Percentiles rank a stretch among this genome's conserved stretches.
These are phyloP conservation scores for Usnea hakonensis DNA, from an alignment of 495 filamentous ascomycete species.

Conservation along the genomic window DNA sequence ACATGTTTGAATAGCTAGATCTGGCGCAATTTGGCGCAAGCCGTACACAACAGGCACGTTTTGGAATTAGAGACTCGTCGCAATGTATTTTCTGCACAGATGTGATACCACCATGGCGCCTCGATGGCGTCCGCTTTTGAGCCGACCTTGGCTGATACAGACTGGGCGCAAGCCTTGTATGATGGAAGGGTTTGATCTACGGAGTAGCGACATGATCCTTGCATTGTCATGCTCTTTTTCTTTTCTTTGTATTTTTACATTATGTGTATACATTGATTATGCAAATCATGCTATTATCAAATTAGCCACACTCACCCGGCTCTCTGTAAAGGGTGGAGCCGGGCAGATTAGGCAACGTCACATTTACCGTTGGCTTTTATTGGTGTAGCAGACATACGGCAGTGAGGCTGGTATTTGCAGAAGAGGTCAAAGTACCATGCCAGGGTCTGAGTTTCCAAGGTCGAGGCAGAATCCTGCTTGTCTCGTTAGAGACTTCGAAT, in stretches of 20 bases:
- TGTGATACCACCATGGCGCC: no score
- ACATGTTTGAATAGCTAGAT: neutral
- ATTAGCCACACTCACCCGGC: neutral
- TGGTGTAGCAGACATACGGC: no score
- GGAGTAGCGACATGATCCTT: neutral
- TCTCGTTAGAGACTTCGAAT: no score
- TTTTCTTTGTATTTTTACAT: neutral
- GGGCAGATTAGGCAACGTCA: no score
- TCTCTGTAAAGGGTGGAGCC: no score
- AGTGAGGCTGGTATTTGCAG: no score
- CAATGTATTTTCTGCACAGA: neutral
- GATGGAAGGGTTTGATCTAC: neutral
- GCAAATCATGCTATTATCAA: neutral
- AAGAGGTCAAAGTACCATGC: no score
- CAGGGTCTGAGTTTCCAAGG: no score
- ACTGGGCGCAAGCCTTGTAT: neutral
- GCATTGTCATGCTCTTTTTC: neutral
- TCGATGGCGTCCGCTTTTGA: neutral
- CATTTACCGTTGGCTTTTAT: no score
- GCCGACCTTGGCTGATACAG: neutral
- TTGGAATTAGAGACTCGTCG: neutral
- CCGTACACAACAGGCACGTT: neutral
- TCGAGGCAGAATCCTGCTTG: no score
- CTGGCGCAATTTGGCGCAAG: neutral
- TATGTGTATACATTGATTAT: neutral